Evolutionary conservation across 2,329 filamentous ascomycete species (phyloP), one percentile per base, ranked within the genome.

Genomic region (Ceratocystiopsis minuta): DNA sequence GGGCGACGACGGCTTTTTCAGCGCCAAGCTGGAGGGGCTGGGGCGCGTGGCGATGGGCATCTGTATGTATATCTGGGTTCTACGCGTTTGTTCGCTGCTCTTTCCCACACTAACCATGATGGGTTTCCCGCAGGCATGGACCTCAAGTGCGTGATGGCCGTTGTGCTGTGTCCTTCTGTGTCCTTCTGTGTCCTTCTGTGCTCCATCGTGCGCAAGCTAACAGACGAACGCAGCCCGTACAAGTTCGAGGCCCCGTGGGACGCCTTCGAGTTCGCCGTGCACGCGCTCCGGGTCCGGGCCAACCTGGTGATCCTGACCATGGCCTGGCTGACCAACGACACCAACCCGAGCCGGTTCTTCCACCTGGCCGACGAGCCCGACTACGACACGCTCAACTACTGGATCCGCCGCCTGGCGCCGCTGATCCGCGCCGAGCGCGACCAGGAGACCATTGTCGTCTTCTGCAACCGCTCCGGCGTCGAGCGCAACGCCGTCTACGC

Each of bases 371-470:
- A 66, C 1, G 70, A 75, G 39, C 79, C 80, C 0, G 81, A 87
- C 48, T 67, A 81, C 59, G 73, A 82, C 18, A 85, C 80, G 0
- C 54, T 88, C 10, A 70, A 72, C 0, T 88, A 88, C 51, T 88
- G 82, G 83, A 62, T 84, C 0, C 68, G 72, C 16, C 68, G 83
- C 0, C 64, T 88, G 4, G 75, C 80, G 43, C 82, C 82, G 0
- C 42, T 79, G 0, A 72, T 78, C 28, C 61, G 67, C 11, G 53
- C 59, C 0, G 64, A 74, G 2, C 59, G 46, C 0, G 51, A 63
- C 0, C 66, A 72, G 0, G 78, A 83, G 43, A 67, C 80, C 16
- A 72, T 82, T 34, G 64, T 87, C 0, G 65, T 87, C 0, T 68
- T 86, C 48, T 75, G 73, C 37, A 88, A 90, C 53, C 67, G 82